Percentiles rank a stretch among this genome's conserved stretches.
These are phyloP conservation scores for Pholiota conissans DNA, from an alignment of 768 basidiomycete genomes.

Conservation along the genomic window DNA sequence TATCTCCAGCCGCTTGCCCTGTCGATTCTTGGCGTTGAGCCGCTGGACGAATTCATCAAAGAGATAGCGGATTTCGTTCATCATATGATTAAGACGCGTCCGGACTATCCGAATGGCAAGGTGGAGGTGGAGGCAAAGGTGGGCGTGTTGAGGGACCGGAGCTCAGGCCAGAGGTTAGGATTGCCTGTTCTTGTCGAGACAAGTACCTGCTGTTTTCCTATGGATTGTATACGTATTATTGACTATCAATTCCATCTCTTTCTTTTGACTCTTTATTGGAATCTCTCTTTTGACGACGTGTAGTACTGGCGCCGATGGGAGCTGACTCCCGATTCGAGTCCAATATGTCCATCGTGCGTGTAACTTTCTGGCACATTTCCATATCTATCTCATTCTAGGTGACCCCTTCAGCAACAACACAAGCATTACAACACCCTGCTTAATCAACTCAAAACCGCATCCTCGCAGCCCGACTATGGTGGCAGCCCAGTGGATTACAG, in stretches of 20 bases:
- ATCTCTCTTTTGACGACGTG: not conserved
- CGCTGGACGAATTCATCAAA: constrained; percentile 89
- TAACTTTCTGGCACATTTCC: constrained; percentile 4
- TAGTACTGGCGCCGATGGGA: constrained; percentile 68
- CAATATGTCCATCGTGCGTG: constrained; percentile 85
- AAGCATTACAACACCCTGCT: constrained; percentile 82
- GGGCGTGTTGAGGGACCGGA: constrained; percentile 66
- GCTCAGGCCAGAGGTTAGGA: constrained; percentile 53
- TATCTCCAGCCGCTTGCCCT: constrained; percentile 65
- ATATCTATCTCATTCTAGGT: constrained; percentile 13
- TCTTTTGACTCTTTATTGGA: constrained; percentile 2
- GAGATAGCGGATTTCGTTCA: constrained; percentile 89
- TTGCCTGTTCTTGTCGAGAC: constrained; percentile 83
- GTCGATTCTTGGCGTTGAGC: constrained; percentile 87
- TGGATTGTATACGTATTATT: not conserved
- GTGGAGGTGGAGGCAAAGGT: constrained; percentile 94
- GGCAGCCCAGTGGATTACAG: constrained; percentile 67
- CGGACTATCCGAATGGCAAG: constrained; percentile 42
- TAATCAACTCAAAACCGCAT: constrained; percentile 72
- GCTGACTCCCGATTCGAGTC: constrained; percentile 81
- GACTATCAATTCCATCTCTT: constrained; percentile 5
- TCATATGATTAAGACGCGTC: constrained; percentile 61
- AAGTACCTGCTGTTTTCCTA: constrained; percentile 51
- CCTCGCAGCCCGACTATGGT: constrained; percentile 49
- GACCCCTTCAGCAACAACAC: constrained; percentile 68